These are phyloP conservation scores for Plasmopara viticola DNA, from an alignment of 352 stramenopile genomes.

Conservation along the genomic window DNA sequence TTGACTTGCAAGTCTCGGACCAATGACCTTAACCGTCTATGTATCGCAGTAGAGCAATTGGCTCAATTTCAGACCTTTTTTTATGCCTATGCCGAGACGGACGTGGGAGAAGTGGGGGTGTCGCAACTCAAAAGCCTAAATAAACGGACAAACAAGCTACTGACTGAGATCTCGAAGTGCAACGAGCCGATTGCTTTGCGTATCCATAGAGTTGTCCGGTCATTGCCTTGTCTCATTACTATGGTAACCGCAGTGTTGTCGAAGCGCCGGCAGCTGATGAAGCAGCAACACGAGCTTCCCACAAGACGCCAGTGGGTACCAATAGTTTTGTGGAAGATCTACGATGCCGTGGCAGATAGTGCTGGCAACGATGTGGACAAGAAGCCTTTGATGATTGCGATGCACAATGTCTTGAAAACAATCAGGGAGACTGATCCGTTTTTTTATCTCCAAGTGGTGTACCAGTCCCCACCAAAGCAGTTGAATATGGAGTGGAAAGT, in stretches of 20 bases:
- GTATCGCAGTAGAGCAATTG: background rate
- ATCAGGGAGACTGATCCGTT: too few relatives aligned
- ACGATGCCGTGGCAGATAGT: conserved; percentile 13
- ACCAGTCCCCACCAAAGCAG: too few relatives aligned
- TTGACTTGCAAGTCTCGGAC: background rate
- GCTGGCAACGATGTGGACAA: conserved; percentile 2
- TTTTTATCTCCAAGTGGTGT: too few relatives aligned
- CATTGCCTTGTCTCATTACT: conserved; percentile 7
- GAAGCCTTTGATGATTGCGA: conserved; percentile 12
- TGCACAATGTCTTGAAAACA: too few relatives aligned
- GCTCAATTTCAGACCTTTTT: background rate
- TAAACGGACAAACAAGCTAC: background rate
- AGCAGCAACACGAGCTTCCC: conserved; percentile 19
- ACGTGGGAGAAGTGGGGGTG: background rate
- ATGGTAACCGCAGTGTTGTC: background rate
- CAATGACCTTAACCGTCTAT: background rate
- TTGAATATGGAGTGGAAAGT: too few relatives aligned
- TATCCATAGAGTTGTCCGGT: background rate
- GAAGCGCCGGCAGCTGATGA: conserved; percentile 5
- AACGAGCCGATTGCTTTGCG: background rate
- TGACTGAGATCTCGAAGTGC: background rate
- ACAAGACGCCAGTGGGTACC: conserved; percentile 34
- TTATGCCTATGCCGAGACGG: background rate
- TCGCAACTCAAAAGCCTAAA: background rate
- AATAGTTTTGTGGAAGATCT: conserved; percentile 23